Base-by-base conservation (phyloP, 257 asterid genomes). In the Ballota nigra region DNA sequence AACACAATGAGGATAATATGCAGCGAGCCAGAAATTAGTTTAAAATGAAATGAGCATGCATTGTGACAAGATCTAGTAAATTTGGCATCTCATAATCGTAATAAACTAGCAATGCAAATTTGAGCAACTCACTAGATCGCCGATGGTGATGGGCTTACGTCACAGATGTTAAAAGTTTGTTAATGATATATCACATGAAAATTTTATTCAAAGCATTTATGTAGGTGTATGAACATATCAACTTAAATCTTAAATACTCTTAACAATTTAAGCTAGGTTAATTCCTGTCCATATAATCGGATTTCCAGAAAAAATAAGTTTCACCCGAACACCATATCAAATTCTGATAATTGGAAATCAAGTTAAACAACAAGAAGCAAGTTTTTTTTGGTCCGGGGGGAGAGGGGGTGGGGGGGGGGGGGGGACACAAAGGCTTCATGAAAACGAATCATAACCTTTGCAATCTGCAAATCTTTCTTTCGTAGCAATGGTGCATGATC, bases 381-480 rank as follows among this genome's bases (percentile, higher is more conserved):
- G 1, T 26, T 26, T 26, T 26, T 26, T 26, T 26, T 26, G 29
- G 29, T 26, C 2, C 3, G 29, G 11, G 10, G 40, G 51, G 7
- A 43, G 53, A 8, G 40, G 47, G n/a, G n/a, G 29, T 26, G 29
- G 11, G 10, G 40, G 51, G 7, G 51, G 53, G 11, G 40, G 47
- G 7, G 51, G 53, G 11, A 33, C 40, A 47, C 6, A 16, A 34
- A 20, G n/a, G 33, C 15, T 29, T 68, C 52, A 0, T 33, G 18
- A 31, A 60, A 76, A 67, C 29, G 74, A 72, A 66, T 66, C 67
- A 33, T 40, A 52, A 83, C 99, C 99, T 94, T 94, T 79, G 88
- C 93, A 78, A 94, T 91, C 74, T 88, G 98, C 82, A 75, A 40
- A 79, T 91, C 98, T 82, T 94, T 94, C 87, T 91, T 91, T 81